Conservation (phyloP, 345 rosid species). For the Gossypium turneri region DNA sequence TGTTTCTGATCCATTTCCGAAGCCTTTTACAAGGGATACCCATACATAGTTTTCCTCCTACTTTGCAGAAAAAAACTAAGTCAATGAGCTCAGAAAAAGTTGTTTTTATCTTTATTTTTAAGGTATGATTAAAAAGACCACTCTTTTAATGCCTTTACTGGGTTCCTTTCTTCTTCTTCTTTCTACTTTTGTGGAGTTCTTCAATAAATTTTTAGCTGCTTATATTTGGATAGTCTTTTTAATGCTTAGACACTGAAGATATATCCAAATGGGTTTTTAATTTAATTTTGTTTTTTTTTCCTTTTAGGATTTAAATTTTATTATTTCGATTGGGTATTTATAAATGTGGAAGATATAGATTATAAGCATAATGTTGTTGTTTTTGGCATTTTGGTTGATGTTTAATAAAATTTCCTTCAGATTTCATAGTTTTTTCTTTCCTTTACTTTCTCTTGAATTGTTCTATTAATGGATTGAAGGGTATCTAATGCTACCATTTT, state of each 20-base stretch:
- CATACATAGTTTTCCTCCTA: not conserved
- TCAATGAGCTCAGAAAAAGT: conserved; percentile 12
- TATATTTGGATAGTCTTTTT: not conserved
- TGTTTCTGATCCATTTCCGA: conserved; percentile 10
- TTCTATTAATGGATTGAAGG: not conserved
- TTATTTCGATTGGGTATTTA: not conserved
- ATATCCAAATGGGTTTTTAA: not conserved
- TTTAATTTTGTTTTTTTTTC: not conserved
- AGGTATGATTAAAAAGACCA: not conserved
- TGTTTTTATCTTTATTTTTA: not conserved
- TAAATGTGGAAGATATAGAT: not conserved
- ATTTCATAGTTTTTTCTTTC: not conserved
- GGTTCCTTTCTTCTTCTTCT: conserved; percentile 3
- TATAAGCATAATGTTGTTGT: not conserved
- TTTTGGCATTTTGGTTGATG: not conserved
- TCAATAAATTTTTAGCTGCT: not conserved
- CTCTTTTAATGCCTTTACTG: not conserved
- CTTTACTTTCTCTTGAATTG: not conserved
- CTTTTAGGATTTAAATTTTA: not conserved
- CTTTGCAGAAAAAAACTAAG: conserved; percentile 24
- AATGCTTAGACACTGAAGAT: not conserved
- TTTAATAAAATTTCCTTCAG: not conserved
- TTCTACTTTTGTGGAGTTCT: not conserved
- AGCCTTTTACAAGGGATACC: conserved; percentile 1
- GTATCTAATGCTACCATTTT: not conserved